A percentile compares a stretch with the other conserved stretches of the same genome.
Conservation (phyloP, 2,329 filamentous ascomycete genomes). For the Leptographium radiaticola region DNA sequence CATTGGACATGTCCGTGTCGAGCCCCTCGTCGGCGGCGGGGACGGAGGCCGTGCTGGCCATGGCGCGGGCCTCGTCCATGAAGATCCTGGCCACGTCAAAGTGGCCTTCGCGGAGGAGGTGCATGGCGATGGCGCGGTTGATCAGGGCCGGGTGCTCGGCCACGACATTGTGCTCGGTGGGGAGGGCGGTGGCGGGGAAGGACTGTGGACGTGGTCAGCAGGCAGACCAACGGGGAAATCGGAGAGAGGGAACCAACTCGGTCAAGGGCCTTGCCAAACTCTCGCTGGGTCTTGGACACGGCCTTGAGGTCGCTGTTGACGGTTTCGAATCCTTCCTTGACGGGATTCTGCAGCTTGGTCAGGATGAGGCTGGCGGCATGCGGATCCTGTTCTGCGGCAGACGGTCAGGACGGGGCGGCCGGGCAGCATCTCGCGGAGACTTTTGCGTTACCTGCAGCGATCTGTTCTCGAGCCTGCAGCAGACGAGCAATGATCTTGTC, state of each 20-base stretch:
- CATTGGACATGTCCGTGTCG: conserved; percentile 12
- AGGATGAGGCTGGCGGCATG: conserved; percentile 60
- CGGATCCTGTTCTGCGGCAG: conserved; percentile 39
- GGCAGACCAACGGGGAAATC: too few species aligned
- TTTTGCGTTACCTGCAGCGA: conserved; percentile 47
- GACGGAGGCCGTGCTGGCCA: conserved; percentile 10
- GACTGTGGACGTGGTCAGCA: conserved; percentile 13
- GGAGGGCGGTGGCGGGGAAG: conserved; percentile 45
- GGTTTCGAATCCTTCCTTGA: conserved; percentile 68
- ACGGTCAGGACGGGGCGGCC: background rate
- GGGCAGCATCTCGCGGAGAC: background rate
- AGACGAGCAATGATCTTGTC: conserved; percentile 73
- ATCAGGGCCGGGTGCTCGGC: conserved; percentile 63
- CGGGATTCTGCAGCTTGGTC: conserved; percentile 72
- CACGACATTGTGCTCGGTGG: conserved; percentile 69
- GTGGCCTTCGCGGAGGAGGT: conserved; percentile 85
- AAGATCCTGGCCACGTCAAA: conserved; percentile 83
- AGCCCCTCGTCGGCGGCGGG: conserved; percentile 18
- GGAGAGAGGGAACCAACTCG: conserved; percentile 37
- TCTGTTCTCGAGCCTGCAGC: conserved; percentile 56
- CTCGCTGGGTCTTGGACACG: conserved; percentile 68
- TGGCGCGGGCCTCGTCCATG: conserved; percentile 48
- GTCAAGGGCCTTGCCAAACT: conserved; percentile 75
- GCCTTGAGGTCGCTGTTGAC: conserved; percentile 74
- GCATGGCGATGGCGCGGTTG: conserved; percentile 92